Conservation (phyloP, 2,329 filamentous ascomycete species). For the Alternaria solani region DNA sequence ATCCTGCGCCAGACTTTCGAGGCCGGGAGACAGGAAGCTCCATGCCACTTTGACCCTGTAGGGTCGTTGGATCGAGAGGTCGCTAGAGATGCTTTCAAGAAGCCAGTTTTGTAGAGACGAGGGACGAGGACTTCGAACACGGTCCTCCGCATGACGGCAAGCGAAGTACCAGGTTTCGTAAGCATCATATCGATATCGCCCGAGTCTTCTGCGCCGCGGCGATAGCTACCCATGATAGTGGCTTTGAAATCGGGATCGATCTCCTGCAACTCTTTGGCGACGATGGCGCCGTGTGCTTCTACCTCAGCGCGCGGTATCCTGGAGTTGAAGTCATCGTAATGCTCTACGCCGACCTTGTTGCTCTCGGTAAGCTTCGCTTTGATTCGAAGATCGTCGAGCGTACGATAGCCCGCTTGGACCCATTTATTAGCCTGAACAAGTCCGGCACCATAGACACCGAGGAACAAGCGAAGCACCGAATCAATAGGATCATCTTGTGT, state of each 20-base stretch:
- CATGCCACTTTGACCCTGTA: conserved; percentile 82
- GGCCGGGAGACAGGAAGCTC: conserved; percentile 75
- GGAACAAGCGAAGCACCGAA: conserved; percentile 71
- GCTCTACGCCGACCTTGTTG: conserved; percentile 79
- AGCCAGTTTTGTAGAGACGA: conserved; percentile 65
- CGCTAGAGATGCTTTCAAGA: conserved; percentile 76
- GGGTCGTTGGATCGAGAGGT: conserved; percentile 59
- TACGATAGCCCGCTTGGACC: conserved; percentile 77
- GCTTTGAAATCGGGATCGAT: conserved; percentile 73
- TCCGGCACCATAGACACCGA: conserved; percentile 82
- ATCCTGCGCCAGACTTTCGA: conserved; percentile 75
- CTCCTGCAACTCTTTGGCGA: conserved; percentile 64
- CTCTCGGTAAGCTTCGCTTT: conserved; percentile 69
- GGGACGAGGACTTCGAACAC: conserved; percentile 70
- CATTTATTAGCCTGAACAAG: conserved; percentile 74
- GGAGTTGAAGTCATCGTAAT: conserved; percentile 78
- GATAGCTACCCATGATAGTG: conserved; percentile 84
- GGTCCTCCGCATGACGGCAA: conserved; percentile 66
- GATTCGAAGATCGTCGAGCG: conserved; percentile 74
- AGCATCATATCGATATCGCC: conserved; percentile 88
- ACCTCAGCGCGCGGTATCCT: conserved; percentile 83
- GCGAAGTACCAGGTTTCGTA: conserved; percentile 68
- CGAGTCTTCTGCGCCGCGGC: conserved; percentile 76
- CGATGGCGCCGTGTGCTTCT: conserved; percentile 70
- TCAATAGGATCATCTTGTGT: conserved; percentile 73